Evolutionary conservation across 352 stramenopile genomes (phyloP).

Genomic region (Albugo laibachii): DNA sequence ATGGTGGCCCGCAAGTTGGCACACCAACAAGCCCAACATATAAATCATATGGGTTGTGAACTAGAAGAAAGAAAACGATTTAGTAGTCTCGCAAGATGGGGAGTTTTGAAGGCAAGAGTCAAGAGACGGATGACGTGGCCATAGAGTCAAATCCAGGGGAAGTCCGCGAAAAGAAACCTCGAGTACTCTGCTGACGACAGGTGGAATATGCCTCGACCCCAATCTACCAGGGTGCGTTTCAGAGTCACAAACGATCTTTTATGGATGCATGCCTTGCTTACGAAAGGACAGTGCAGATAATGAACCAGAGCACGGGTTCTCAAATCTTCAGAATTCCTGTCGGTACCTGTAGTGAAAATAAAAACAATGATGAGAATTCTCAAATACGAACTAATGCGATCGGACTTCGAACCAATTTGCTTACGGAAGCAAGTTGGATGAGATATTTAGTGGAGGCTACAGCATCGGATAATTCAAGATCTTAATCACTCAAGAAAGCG

Average conservation of each 20-base stretch:
- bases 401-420: neutral
- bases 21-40: neutral
- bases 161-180: neutral
- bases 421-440: neutral
- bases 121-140: neutral
- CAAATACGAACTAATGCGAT: neutral
- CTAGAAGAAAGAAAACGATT: neutral
- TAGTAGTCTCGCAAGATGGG: no score
- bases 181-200: neutral
- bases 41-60: neutral
- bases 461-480: neutral
- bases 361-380: neutral
- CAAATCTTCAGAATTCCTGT: neutral
- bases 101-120: neutral
- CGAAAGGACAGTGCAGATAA: no score
- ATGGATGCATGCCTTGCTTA: no score
- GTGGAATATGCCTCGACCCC: neutral
- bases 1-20: neutral
- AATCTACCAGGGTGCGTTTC: neutral
- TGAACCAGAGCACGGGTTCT: neutral
- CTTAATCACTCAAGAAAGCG: no score
- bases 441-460: no score
- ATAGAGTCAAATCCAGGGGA: neutral
- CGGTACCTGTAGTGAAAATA: neutral
- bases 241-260: no score